These are phyloP conservation scores for Termitomyces sp. DNA, from an alignment of 768 basidiomycete species.

Conservation along the genomic window DNA sequence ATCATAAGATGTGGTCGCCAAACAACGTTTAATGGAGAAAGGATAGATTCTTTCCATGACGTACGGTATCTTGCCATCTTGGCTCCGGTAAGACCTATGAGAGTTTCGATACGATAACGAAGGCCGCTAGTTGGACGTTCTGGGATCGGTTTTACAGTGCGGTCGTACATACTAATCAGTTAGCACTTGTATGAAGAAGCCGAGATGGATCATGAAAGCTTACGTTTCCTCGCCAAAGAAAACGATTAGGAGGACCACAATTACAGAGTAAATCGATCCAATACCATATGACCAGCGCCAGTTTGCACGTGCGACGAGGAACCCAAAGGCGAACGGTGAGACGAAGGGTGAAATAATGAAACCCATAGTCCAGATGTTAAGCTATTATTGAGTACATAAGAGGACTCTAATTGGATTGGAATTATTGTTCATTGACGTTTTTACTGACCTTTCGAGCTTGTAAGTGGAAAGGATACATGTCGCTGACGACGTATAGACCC, in stretches of 20 bases:
- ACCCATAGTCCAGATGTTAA: constrained; percentile 55
- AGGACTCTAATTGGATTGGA: not conserved
- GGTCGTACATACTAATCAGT: constrained; percentile 41
- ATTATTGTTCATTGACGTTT: constrained; percentile 19
- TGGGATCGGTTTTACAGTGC: constrained; percentile 38
- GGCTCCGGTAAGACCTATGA: constrained; percentile 46
- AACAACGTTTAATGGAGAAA: constrained; percentile 31
- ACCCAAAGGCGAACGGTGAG: constrained; percentile 63
- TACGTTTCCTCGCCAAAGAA: constrained; percentile 56
- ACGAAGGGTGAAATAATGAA: constrained; percentile 57
- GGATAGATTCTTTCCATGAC: constrained; percentile 30
- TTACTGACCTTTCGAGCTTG: constrained; percentile 54
- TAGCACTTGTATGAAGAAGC: not conserved
- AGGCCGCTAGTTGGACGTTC: constrained; percentile 28
- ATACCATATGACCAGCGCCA: constrained; percentile 68
- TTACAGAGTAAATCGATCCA: constrained; percentile 49
- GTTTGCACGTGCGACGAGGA: constrained; percentile 50
- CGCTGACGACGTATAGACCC: constrained; percentile 57
- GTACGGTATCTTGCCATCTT: constrained; percentile 39
- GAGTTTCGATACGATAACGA: constrained; percentile 42
- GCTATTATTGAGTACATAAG: constrained; percentile 23
- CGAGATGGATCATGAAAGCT: constrained; percentile 7
- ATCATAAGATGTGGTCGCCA: constrained; percentile 43
- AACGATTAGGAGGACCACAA: constrained; percentile 36
- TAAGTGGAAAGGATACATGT: constrained; percentile 63